Conservation (phyloP, 2,329 filamentous ascomycete genomes). For the Westerdykella aurantiaca region DNA sequence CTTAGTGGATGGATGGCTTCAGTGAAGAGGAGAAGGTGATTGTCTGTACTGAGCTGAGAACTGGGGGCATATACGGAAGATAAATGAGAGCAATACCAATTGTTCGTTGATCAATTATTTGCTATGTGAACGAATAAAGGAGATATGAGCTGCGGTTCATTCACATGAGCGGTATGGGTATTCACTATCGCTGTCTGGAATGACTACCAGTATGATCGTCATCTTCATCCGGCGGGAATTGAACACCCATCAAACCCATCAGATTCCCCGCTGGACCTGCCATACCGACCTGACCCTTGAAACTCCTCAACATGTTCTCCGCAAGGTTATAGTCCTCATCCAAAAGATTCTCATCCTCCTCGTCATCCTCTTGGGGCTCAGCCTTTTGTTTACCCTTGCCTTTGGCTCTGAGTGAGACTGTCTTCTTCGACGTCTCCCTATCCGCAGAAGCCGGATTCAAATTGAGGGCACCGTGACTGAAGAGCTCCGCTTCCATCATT, state of each 20-base stretch:
- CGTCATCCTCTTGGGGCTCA: conserved; percentile 11
- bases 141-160: background rate
- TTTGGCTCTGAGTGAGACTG: conserved; percentile 12
- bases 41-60: too few species aligned
- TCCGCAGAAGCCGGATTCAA: conserved; percentile 23
- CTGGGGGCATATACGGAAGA: too few species aligned
- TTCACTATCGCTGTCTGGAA: background rate
- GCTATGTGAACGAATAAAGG: background rate
- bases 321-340: conserved; percentile 82
- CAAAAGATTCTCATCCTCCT: conserved; percentile 49
- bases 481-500: conserved; percentile 68
- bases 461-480: conserved; percentile 60
- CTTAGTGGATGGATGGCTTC: background rate
- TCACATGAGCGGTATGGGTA: background rate
- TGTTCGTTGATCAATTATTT: background rate
- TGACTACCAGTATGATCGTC: background rate
- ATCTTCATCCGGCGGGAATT: conserved; percentile 72
- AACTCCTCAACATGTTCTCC: conserved; percentile 84
- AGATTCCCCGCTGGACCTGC: conserved; percentile 84
- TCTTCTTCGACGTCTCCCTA: conserved; percentile 6
- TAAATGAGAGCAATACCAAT: too few species aligned
- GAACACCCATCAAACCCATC: conserved; percentile 77
- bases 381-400: conserved; percentile 25
- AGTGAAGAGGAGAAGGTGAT: background rate
- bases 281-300: conserved; percentile 83